These are phyloP conservation scores for Colletotrichum sp. DNA, from an alignment of 2,329 filamentous ascomycete species.

Conservation along the genomic window DNA sequence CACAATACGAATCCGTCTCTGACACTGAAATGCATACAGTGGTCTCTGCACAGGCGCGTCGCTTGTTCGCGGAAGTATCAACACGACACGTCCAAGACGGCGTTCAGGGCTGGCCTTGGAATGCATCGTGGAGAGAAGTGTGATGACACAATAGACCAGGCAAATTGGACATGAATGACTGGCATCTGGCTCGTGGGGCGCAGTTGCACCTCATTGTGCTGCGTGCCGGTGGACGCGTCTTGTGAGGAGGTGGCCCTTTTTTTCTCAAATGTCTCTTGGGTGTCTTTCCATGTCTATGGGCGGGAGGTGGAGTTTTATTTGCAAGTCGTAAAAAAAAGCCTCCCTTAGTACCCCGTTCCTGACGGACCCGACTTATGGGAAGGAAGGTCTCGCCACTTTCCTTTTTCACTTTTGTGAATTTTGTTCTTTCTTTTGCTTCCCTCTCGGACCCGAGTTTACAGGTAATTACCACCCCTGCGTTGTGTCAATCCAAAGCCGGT, in stretches of 20 bases:
- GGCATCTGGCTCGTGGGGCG: conserved; percentile 1
- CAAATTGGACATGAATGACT: conserved; percentile 6
- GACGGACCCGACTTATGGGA: conserved; percentile 8
- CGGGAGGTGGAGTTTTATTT: not conserved
- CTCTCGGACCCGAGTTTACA: not conserved
- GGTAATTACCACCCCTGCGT: not conserved
- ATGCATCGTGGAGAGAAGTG: not conserved
- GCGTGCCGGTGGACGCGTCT: conserved; percentile 7
- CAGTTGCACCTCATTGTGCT: not conserved
- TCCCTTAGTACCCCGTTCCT: conserved; percentile 9
- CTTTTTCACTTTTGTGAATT: not conserved
- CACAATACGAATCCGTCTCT: not conserved
- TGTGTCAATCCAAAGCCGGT: not conserved
- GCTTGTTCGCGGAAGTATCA: not conserved
- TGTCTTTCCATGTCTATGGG: not conserved
- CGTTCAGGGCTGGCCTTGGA: not conserved
- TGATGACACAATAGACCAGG: conserved; percentile 5
- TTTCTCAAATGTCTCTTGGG: not conserved
- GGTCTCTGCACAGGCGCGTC: not conserved
- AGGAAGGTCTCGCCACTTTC: conserved; percentile 12
- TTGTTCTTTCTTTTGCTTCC: not conserved
- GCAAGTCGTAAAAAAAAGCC: conserved; percentile 6
- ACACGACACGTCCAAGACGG: not conserved
- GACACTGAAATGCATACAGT: not conserved
- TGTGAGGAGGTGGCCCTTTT: conserved; percentile 1